Evolutionary conservation across 1,284 basidiomycete species (phyloP).

Genomic region (Rhodotorula sp.): DNA sequence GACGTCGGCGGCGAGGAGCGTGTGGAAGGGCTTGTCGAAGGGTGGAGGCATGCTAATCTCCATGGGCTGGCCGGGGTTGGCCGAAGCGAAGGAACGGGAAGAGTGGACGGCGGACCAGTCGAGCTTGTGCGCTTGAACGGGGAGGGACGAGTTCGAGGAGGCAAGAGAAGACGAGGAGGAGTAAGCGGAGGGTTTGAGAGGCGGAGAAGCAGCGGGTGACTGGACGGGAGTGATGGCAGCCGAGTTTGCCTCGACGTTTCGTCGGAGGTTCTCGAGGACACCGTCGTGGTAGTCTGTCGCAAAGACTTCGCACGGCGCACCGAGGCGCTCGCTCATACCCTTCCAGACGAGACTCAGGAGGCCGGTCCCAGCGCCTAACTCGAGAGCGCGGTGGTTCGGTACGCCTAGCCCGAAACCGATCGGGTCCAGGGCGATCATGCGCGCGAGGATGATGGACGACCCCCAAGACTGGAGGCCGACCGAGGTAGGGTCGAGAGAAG

Average conservation of each 20-base stretch:
- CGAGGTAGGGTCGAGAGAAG: constrained; percentile 68
- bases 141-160: constrained; percentile 19
- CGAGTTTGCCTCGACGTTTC: constrained; percentile 65
- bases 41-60: constrained; percentile 24
- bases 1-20: constrained; percentile 74
- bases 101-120: constrained; percentile 41
- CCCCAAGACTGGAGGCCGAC: constrained; percentile 93
- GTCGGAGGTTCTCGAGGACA: constrained; percentile 69
- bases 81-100: constrained; percentile 25
- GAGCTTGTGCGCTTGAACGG: constrained; percentile 35
- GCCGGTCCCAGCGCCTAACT: constrained; percentile 85
- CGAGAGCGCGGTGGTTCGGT: constrained; percentile 59
- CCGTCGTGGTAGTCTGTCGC: constrained; percentile 73
- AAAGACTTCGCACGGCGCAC: constrained; percentile 19
- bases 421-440: constrained; percentile 67
- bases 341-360: constrained; percentile 55
- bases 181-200: not conserved
- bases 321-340: constrained; percentile 34
- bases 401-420: constrained; percentile 54
- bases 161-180: constrained; percentile 6
- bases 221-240: constrained; percentile 43
- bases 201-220: constrained; percentile 17
- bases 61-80: constrained; percentile 16
- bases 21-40: constrained; percentile 59
- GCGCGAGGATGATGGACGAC: constrained; percentile 74